A percentile compares a stretch with the other conserved stretches of the same genome.
Conservation (phyloP, 306 rosid genomes). For the Dalbergia cochinchinensis region DNA sequence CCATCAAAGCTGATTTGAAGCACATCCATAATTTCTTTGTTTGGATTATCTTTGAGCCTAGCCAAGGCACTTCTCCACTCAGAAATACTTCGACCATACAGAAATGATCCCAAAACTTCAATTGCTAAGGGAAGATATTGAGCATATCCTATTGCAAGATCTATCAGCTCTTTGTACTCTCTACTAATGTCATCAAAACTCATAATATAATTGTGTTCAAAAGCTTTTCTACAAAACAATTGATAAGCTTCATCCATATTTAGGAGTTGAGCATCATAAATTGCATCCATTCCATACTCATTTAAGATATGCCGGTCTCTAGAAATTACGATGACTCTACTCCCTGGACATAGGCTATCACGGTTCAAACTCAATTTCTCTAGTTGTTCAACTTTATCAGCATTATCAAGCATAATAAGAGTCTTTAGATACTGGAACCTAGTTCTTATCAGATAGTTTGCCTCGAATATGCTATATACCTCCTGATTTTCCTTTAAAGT, state of each 20-base stretch:
- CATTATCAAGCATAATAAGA: constrained; percentile 27
- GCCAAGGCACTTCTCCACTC: constrained; percentile 14
- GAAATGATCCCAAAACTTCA: constrained; percentile 24
- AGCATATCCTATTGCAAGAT: not conserved
- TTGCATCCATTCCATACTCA: not conserved
- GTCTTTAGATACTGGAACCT: not conserved
- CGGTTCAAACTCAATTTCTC: not conserved
- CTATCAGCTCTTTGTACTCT: not conserved
- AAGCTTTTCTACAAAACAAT: not conserved
- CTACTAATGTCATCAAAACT: not conserved
- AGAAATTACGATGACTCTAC: constrained; percentile 31
- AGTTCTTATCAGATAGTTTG: not conserved
- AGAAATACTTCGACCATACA: not conserved
- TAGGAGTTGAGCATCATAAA: not conserved
- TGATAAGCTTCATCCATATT: not conserved
- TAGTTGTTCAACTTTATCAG: constrained; percentile 8
- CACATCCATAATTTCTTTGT: too few relatives aligned
- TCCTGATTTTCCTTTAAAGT: not conserved
- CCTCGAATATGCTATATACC: not conserved
- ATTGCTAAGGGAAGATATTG: constrained; percentile 33
- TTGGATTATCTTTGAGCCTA: not conserved
- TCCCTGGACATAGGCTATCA: not conserved
- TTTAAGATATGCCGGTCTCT: not conserved
- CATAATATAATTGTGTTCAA: not conserved
- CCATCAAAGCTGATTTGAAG: not conserved